These are phyloP conservation scores for Polygonum aviculare DNA, from an alignment of 148 eudicot species.

Conservation along the genomic window DNA sequence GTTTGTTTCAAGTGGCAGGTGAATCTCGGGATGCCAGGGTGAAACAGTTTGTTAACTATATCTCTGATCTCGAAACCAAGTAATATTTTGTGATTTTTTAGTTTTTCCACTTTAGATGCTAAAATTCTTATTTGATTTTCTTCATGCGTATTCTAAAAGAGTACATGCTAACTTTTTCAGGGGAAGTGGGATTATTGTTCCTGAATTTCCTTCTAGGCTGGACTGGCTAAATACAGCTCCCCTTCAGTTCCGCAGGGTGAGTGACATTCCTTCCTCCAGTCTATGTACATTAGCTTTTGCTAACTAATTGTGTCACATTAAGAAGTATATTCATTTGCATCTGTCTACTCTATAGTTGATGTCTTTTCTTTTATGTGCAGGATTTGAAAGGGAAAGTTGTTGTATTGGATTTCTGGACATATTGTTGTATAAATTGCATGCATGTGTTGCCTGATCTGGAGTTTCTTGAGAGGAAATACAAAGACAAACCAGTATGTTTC, in stretches of 20 bases:
- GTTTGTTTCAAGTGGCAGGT: slow-evolving; percentile 23
- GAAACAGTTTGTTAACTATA: slow-evolving; percentile 66
- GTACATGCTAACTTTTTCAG: slow-evolving; percentile 27
- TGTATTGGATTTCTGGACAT: slow-evolving; percentile 96
- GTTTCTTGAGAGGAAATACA: slow-evolving; percentile 85
- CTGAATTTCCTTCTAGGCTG: slow-evolving; percentile 88
- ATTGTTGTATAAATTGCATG: slow-evolving; percentile 96
- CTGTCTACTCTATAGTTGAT: neutral
- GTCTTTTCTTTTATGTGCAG: slow-evolving; percentile 33
- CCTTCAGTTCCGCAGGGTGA: slow-evolving; percentile 80
- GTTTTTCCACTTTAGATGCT: neutral
- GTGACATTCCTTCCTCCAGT: slow-evolving; percentile 11
- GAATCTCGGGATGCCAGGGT: slow-evolving; percentile 48
- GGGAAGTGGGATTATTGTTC: slow-evolving; percentile 55
- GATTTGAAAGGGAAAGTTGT: slow-evolving; percentile 94
- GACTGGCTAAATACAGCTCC: slow-evolving; percentile 96
- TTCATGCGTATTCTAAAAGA: neutral
- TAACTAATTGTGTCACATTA: neutral
- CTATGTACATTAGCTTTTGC: neutral
- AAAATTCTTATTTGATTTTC: neutral
- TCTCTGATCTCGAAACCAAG: slow-evolving; percentile 78
- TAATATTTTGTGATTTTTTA: slow-evolving; percentile 4
- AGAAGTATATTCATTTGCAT: neutral
- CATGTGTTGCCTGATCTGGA: slow-evolving; percentile 96
- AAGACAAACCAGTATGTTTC: slow-evolving; percentile 65